phyloP scores from a whole-genome alignment of 805 yeast species.

The Starmerella roubikii region DNA sequence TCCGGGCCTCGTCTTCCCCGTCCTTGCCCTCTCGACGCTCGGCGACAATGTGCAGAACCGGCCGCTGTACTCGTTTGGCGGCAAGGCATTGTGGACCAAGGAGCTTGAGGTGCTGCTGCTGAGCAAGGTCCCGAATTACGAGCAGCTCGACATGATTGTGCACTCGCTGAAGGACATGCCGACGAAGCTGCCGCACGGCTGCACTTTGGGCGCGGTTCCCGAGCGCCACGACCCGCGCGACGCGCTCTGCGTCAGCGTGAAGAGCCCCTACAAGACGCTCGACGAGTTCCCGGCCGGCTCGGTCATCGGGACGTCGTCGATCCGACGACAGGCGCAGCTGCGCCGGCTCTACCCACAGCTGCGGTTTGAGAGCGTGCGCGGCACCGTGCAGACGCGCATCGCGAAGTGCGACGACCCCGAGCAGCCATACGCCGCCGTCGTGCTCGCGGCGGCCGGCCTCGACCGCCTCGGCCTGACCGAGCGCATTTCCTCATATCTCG shows the following conservation, averaged over 20 bases:
- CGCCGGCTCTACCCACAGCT: constrained; percentile 64
- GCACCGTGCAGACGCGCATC: constrained; percentile 69
- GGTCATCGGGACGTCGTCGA: constrained; percentile 87
- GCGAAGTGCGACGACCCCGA: constrained; percentile 62
- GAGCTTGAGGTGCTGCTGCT: constrained; percentile 74
- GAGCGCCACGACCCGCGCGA: constrained; percentile 88
- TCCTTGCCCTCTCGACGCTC: constrained; percentile 67
- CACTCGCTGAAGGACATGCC: constrained; percentile 91
- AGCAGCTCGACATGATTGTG: constrained; percentile 73
- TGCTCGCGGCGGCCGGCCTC: constrained; percentile 88
- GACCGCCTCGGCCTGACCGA: constrained; percentile 55
- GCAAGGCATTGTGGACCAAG: constrained; percentile 91
- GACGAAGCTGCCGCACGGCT: constrained; percentile 76
- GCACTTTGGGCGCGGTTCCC: constrained; percentile 75
- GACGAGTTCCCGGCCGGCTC: constrained; percentile 72
- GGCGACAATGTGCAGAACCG: constrained; percentile 80
- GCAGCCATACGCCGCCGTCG: constrained; percentile 53
- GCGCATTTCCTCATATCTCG: constrained; percentile 60
- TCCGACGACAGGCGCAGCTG: constrained; percentile 86
- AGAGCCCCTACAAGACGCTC: constrained; percentile 48
- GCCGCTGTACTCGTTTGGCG: constrained; percentile 90
- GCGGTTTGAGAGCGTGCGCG: constrained; percentile 72
- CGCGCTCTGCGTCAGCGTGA: constrained; percentile 63
- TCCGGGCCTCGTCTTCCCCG: constrained; percentile 58
- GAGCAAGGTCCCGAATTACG: constrained; percentile 43